phyloP scores from a whole-genome alignment of 2,329 filamentous ascomycete species.

The Botrytis sinoallii region DNA sequence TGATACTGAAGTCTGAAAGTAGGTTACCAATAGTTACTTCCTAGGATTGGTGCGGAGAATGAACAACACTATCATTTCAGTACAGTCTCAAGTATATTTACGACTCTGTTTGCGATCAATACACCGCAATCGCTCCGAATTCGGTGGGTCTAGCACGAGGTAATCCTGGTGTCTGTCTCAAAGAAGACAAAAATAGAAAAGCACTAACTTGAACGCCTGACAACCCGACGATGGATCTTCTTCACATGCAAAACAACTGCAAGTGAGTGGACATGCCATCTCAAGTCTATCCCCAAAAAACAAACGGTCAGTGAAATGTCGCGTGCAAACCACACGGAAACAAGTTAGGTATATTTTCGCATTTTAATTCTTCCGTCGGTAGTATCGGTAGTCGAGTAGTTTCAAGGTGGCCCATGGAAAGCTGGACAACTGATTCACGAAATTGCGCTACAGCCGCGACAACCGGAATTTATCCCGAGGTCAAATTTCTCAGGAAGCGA shows the following conservation, averaged over 20 bases:
- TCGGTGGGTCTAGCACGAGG: conserved; percentile 14
- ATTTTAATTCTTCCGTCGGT: conserved; percentile 5
- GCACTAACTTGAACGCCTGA: neutral
- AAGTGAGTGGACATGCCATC: neutral
- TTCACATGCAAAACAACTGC: conserved; percentile 5
- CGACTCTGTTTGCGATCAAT: conserved; percentile 3
- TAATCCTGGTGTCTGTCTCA: neutral
- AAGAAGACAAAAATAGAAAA: conserved; percentile 2
- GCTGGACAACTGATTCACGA: neutral
- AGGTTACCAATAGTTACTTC: neutral
- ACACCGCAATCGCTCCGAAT: conserved; percentile 15
- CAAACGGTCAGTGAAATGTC: conserved; percentile 2
- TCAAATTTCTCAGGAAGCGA: neutral
- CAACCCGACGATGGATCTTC: conserved; percentile 8
- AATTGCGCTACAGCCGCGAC: conserved; percentile 10
- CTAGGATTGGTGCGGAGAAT: conserved; percentile 3
- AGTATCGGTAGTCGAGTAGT: neutral
- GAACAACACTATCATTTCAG: conserved; percentile 4
- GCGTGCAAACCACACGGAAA: conserved; percentile 5
- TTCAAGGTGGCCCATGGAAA: neutral
- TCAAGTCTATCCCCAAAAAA: conserved; percentile 1
- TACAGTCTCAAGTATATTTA: neutral
- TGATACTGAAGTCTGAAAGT: neutral
- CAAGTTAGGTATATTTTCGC: neutral
- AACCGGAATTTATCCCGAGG: neutral